Conservation (phyloP, 345 rosid species). For the Eucalyptus sp. region DNA sequence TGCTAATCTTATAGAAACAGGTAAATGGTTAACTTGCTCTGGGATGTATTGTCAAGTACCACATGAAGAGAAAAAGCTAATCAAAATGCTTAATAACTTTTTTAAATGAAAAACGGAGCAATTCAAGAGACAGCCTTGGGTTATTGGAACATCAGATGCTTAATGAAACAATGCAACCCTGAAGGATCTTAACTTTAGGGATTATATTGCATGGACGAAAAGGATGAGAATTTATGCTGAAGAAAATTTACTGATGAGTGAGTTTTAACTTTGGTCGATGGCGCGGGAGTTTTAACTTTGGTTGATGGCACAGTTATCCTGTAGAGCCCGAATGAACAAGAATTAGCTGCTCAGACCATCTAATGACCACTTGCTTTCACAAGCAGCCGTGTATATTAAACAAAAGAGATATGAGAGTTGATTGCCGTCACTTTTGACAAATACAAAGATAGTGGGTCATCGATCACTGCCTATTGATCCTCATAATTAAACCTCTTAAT, state of each 20-base stretch:
- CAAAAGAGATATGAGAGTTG: neutral
- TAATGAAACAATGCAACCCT: neutral
- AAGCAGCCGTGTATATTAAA: neutral
- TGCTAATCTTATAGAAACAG: neutral
- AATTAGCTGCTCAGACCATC: neutral
- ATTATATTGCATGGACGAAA: neutral
- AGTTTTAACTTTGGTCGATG: neutral
- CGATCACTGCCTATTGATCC: neutral
- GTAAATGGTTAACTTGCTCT: neutral
- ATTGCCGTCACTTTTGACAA: neutral
- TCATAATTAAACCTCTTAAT: neutral
- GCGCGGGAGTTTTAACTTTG: neutral
- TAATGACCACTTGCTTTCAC: neutral
- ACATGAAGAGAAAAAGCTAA: neutral
- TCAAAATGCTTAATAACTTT: neutral
- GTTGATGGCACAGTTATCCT: neutral
- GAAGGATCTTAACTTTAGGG: neutral
- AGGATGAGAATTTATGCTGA: neutral
- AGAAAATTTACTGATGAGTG: neutral
- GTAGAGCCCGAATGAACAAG: neutral
- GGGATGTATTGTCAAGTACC: neutral
- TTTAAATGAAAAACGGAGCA: neutral
- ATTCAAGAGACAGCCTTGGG: neutral
- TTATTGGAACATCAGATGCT: neutral
- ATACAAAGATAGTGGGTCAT: neutral